A percentile compares a stretch with the other conserved stretches of the same genome.
Evolutionary conservation across 306 rosid genomes (phyloP).

Genomic region (Senna tora): DNA sequence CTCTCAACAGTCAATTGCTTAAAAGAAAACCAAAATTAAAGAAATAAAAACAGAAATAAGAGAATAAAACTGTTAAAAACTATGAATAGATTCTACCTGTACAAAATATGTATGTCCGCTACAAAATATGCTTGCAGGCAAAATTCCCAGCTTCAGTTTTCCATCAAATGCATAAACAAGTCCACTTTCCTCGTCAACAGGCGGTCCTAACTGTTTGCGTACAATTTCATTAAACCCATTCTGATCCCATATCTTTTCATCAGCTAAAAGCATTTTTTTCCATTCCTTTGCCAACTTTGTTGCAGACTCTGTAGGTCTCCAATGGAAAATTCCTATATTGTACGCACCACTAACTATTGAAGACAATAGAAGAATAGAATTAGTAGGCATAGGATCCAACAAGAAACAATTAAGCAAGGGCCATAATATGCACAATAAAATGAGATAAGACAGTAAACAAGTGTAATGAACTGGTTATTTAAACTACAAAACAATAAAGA

Average conservation of each 20-base stretch:
- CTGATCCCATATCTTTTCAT: conserved; percentile 95
- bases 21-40: conserved; percentile 30
- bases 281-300: conserved; percentile 87
- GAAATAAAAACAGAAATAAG: conserved; percentile 15
- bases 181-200: conserved; percentile 71
- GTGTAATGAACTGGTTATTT: not conserved
- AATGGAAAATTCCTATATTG: conserved; percentile 95
- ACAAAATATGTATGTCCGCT: conserved; percentile 98
- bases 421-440: not conserved
- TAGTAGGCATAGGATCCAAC: conserved; percentile 26
- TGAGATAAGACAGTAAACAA: conserved; percentile 4
- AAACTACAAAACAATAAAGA: not conserved
- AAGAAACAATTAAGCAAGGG: conserved; percentile 1
- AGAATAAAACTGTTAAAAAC: conserved; percentile 9
- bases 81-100: conserved; percentile 59
- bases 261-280: conserved; percentile 76
- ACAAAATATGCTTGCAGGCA: conserved; percentile 90
- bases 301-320: conserved; percentile 89
- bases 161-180: conserved; percentile 94
- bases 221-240: conserved; percentile 83
- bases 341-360: conserved; percentile 75
- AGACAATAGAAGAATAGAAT: conserved; percentile 26
- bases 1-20: conserved; percentile 17
- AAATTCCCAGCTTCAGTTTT: conserved; percentile 81
- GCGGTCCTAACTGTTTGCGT: conserved; percentile 74